These are phyloP conservation scores for Oehlia diaphana DNA, from an alignment of 192 early-diverging fungal species.

Conservation along the genomic window DNA sequence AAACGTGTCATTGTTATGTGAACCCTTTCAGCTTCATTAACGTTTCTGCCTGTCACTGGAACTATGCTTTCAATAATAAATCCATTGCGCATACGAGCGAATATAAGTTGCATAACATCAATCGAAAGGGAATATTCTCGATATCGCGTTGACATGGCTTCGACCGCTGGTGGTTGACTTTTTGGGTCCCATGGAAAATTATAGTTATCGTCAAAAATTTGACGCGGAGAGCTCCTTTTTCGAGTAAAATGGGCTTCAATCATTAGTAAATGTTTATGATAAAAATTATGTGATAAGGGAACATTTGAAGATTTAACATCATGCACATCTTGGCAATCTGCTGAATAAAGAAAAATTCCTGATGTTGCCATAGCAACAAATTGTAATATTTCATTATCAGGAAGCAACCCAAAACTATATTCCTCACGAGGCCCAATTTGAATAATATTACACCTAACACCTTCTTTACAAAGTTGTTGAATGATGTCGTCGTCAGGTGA, in stretches of 20 bases:
- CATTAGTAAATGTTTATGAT: constrained; percentile 51
- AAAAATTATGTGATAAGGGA: constrained; percentile 39
- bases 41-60: constrained; percentile 43
- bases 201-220: constrained; percentile 42
- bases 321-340: constrained; percentile 53
- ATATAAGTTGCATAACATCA: constrained; percentile 60
- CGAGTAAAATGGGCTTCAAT: constrained; percentile 43
- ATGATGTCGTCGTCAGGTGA: constrained; percentile 50
- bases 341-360: constrained; percentile 70
- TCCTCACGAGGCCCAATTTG: constrained; percentile 70
- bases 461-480: constrained; percentile 59
- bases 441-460: constrained; percentile 66
- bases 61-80: constrained; percentile 63
- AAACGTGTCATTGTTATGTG: constrained; percentile 64
- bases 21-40: constrained; percentile 51
- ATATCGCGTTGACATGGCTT: constrained; percentile 61
- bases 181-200: constrained; percentile 70
- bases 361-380: constrained; percentile 67
- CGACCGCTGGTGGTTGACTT: constrained; percentile 58
- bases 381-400: constrained; percentile 72
- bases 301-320: constrained; percentile 7
- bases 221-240: constrained; percentile 33
- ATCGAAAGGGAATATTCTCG: constrained; percentile 65
- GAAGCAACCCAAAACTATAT: constrained; percentile 73
- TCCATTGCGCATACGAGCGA: constrained; percentile 68